Conservation (phyloP, 192 early-diverging fungal genomes). For the Phlyctochytrium arcticum region DNA sequence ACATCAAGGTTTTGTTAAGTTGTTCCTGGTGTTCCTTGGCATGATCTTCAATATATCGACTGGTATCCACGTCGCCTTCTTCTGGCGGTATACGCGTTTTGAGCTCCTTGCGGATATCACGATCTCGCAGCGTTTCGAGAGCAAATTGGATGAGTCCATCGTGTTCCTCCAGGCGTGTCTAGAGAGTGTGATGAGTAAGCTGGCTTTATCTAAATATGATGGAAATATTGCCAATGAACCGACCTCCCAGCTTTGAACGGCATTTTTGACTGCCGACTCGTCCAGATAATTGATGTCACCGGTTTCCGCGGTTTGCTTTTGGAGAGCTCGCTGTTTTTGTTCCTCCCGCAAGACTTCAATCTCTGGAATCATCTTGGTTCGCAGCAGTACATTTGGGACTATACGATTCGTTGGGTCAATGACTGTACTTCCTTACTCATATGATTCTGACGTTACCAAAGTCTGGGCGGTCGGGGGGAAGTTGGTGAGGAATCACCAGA, state of each 20-base stretch:
- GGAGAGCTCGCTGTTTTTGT: background rate
- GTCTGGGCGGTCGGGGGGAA: conserved; percentile 13
- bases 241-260: background rate
- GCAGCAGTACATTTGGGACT: conserved; percentile 16
- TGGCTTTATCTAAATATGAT: background rate
- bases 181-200: background rate
- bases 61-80: background rate
- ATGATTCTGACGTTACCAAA: conserved; percentile 1
- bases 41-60: background rate
- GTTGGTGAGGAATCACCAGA: conserved; percentile 1
- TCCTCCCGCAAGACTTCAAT: background rate
- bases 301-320: background rate
- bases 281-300: conserved; percentile 7
- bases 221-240: background rate
- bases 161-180: conserved; percentile 13
- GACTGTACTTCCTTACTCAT: background rate
- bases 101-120: background rate
- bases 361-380: conserved; percentile 15
- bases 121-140: background rate
- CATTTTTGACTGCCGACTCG: conserved; percentile 1
- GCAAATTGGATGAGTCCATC: background rate
- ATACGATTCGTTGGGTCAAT: background rate
- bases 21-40: conserved; percentile 4
- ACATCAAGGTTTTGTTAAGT: conserved; percentile 14
- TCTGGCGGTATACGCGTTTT: conserved; percentile 17